phyloP scores from a whole-genome alignment of 345 rosid species.

The Populus ilicifolia region DNA sequence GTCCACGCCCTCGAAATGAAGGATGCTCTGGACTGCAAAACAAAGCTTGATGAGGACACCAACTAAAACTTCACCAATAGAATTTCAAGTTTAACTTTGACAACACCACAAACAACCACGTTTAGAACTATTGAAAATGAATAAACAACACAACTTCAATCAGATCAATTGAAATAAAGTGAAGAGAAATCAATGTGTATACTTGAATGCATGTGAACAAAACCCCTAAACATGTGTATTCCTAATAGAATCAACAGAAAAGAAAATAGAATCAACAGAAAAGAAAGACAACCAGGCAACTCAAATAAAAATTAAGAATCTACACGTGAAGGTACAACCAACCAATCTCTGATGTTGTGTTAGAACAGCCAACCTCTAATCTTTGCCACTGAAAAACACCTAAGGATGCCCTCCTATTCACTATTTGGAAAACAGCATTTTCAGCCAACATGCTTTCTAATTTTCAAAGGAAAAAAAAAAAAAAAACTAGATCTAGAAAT shows the following conservation, averaged over 20 bases:
- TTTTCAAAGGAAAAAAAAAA: neutral
- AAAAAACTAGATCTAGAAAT: neutral
- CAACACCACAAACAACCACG: neutral
- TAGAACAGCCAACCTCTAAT: neutral
- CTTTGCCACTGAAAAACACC: neutral
- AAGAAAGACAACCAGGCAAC: neutral
- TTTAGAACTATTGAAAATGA: neutral
- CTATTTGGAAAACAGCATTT: neutral
- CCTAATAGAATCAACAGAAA: neutral
- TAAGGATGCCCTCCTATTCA: neutral
- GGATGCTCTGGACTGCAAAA: conserved; percentile 88
- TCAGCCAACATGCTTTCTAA: neutral
- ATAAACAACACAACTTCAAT: neutral
- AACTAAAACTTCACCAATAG: neutral
- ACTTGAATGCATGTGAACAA: neutral
- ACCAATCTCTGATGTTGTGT: neutral
- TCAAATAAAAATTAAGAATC: neutral
- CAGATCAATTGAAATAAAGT: neutral
- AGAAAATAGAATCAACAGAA: neutral
- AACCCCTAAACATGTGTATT: neutral
- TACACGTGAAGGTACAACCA: neutral
- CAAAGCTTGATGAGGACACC: conserved; percentile 10
- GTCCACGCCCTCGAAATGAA: conserved; percentile 65
- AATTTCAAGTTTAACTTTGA: neutral
- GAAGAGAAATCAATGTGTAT: neutral